Conservation (phyloP, 1,284 basidiomycete genomes). For the Uromyces viciae-fabae region DNA sequence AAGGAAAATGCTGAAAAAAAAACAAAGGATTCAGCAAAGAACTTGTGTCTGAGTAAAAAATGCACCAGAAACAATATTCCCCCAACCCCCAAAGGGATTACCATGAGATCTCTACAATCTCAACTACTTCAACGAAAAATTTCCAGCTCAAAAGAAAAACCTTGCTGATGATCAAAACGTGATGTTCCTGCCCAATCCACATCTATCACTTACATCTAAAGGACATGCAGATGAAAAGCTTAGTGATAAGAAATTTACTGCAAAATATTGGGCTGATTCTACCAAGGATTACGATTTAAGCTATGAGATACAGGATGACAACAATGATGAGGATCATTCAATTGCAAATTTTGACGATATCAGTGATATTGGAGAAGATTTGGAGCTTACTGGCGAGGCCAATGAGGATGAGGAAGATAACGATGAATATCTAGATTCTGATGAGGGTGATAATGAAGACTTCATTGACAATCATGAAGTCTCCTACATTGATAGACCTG, state of each 20-base stretch:
- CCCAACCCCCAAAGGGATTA: conserved; percentile 11
- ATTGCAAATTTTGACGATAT: no score
- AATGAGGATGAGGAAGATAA: background rate
- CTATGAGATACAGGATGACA: background rate
- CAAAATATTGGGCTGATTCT: background rate
- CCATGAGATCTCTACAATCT: conserved; percentile 16
- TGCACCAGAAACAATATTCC: background rate
- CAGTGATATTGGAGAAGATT: background rate
- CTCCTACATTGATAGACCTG: no score
- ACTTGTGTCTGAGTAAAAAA: background rate
- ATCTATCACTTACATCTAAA: background rate
- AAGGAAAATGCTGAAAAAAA: background rate
- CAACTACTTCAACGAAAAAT: background rate
- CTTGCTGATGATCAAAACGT: background rate
- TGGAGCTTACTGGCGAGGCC: background rate
- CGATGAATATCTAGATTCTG: background rate
- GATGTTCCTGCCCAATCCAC: background rate
- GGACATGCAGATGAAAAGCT: background rate
- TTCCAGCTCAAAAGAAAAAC: background rate
- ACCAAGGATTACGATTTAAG: background rate
- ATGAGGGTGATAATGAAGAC: no score
- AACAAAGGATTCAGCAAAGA: background rate
- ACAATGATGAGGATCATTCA: background rate
- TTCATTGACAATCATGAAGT: no score
- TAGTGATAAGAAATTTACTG: background rate